Percentiles rank a stretch among this genome's conserved stretches.
These are phyloP conservation scores for Leptodermis oblonga DNA, from an alignment of 257 asterid genomes.

Conservation along the genomic window DNA sequence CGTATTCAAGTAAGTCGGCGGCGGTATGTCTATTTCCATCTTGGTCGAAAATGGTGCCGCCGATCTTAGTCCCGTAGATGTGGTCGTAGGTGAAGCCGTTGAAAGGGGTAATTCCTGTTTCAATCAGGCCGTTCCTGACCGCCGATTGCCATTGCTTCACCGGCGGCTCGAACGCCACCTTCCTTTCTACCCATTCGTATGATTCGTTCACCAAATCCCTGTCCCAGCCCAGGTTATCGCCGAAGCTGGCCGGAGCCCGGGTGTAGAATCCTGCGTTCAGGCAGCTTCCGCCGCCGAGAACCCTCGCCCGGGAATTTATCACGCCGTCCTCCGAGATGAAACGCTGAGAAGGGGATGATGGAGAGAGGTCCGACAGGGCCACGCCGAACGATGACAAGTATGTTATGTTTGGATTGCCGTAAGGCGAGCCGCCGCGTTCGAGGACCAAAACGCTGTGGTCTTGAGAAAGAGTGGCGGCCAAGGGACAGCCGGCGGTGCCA, in stretches of 20 bases:
- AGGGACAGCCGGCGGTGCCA: conserved; percentile 85
- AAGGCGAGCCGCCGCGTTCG: conserved; percentile 75
- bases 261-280: conserved; percentile 75
- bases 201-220: conserved; percentile 47
- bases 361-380: conserved; percentile 53
- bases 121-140: conserved; percentile 59
- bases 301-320: conserved; percentile 60
- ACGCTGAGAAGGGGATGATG: conserved; percentile 66
- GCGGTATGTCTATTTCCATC: conserved; percentile 65
- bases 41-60: conserved; percentile 63
- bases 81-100: conserved; percentile 80
- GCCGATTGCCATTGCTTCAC: conserved; percentile 68
- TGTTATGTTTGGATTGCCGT: conserved; percentile 66
- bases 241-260: conserved; percentile 46
- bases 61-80: conserved; percentile 62
- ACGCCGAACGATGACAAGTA: conserved; percentile 46
- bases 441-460: conserved; percentile 57
- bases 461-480: conserved; percentile 78
- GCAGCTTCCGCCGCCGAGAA: conserved; percentile 65
- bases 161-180: conserved; percentile 63
- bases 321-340: conserved; percentile 83
- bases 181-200: conserved; percentile 62
- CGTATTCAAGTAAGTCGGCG: conserved; percentile 68
- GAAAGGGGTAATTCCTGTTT: conserved; percentile 49
- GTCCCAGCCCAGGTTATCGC: conserved; percentile 48